Evolutionary conservation across 495 filamentous ascomycete species (phyloP).

Genomic region (Hypoxylon crocopeplum): DNA sequence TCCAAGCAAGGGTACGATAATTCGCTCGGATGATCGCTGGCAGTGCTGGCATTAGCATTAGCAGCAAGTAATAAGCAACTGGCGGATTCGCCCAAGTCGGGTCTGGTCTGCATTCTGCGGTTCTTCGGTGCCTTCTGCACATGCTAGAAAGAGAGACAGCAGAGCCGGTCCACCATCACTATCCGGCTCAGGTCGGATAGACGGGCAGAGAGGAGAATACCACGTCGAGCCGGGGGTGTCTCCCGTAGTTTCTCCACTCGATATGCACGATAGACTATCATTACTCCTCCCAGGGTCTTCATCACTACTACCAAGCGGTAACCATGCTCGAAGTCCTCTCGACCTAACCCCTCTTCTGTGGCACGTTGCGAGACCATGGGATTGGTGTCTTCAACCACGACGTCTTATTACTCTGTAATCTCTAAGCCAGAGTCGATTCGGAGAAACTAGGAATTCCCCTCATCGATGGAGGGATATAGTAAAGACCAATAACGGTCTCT

Average conservation of each 20-base stretch:
- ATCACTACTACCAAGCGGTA: slow-evolving; percentile 24
- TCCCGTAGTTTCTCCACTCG: slow-evolving; percentile 30
- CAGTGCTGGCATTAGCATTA: slow-evolving; percentile 23
- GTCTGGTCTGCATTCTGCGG: slow-evolving; percentile 26
- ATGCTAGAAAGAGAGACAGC: slow-evolving; percentile 26
- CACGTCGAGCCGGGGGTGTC: slow-evolving; percentile 19
- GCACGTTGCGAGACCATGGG: slow-evolving; percentile 33
- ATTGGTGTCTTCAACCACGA: slow-evolving; percentile 29
- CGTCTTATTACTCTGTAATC: slow-evolving; percentile 29
- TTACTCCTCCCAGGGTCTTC: slow-evolving; percentile 11
- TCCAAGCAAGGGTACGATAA: slow-evolving; percentile 21
- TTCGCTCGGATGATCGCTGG: slow-evolving; percentile 14
- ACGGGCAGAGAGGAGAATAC: slow-evolving; percentile 24
- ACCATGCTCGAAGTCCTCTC: slow-evolving; percentile 15
- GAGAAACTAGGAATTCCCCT: slow-evolving; percentile 31
- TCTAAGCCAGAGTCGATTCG: slow-evolving; percentile 25
- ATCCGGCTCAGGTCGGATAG: slow-evolving; percentile 33
- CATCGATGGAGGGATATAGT: slow-evolving; percentile 26
- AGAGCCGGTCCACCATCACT: slow-evolving; percentile 27
- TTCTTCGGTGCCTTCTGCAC: slow-evolving; percentile 19
- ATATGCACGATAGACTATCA: slow-evolving; percentile 25
- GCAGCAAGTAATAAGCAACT: slow-evolving; percentile 23
- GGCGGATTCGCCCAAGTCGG: slow-evolving; percentile 17
- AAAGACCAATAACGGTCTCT: slow-evolving; percentile 19
- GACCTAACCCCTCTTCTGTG: slow-evolving; percentile 34